Evolutionary conservation across 768 basidiomycete genomes (phyloP).

Genomic region (Pleurotus platypus): DNA sequence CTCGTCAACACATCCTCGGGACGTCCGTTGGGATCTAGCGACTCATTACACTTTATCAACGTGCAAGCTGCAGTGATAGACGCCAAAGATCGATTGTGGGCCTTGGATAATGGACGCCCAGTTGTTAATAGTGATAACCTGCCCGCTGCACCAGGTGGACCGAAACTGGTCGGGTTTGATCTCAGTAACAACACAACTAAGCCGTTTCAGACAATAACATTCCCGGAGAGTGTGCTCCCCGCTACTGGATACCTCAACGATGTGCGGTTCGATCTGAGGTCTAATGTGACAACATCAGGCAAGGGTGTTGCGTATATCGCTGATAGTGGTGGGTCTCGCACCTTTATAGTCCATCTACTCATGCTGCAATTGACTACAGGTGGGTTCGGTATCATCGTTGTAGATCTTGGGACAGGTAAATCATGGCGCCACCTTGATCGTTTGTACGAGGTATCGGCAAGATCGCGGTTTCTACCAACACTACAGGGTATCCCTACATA

Average conservation of each 20-base stretch:
- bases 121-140: conserved; percentile 10
- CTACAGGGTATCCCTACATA: conserved; percentile 13
- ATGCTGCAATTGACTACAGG: conserved; percentile 2
- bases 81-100: conserved; percentile 13
- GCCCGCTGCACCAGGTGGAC: conserved; percentile 11
- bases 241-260: conserved; percentile 15
- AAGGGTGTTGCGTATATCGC: conserved; percentile 14
- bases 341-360: not conserved
- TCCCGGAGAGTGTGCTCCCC: conserved; percentile 13
- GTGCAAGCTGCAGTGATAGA: conserved; percentile 12
- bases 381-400: conserved; percentile 14
- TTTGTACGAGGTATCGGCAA: conserved; percentile 1
- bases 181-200: conserved; percentile 8
- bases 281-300: conserved; percentile 12
- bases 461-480: conserved; percentile 12
- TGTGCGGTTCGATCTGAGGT: conserved; percentile 13
- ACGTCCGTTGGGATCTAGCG: conserved; percentile 9
- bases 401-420: conserved; percentile 14
- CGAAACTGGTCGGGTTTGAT: conserved; percentile 14
- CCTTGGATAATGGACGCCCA: conserved; percentile 12
- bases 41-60: conserved; percentile 14
- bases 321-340: conserved; percentile 11
- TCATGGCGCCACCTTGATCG: conserved; percentile 16
- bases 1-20: conserved; percentile 11
- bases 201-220: conserved; percentile 15